A percentile compares a stretch with the other conserved stretches of the same genome.
These are phyloP conservation scores for Solanum pennellii DNA, from an alignment of 257 asterid species.

Conservation along the genomic window DNA sequence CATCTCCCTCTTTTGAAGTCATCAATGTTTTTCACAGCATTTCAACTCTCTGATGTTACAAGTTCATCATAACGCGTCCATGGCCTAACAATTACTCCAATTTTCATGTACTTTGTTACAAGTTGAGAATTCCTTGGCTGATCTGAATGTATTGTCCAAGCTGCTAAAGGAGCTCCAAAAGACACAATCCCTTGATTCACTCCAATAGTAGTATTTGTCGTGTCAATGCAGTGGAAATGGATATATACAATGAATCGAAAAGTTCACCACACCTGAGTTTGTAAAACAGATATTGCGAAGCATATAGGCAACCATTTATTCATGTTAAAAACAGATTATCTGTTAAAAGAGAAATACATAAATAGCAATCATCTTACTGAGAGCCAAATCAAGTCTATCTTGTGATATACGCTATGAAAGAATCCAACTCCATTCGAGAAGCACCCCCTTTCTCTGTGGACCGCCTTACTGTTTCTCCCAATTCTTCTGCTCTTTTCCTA, in stretches of 20 bases:
- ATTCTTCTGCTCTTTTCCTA: slow-evolving; percentile 24
- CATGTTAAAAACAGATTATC: background rate
- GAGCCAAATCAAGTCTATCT: background rate
- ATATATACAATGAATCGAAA: too few relatives aligned
- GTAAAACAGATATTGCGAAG: background rate
- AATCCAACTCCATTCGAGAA: slow-evolving; percentile 11
- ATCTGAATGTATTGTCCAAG: background rate
- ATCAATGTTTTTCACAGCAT: background rate
- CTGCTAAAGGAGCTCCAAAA: background rate
- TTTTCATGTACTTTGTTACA: background rate
- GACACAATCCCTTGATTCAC: too few relatives aligned
- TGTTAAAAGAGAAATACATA: background rate
- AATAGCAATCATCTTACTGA: background rate
- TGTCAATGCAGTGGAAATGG: too few relatives aligned
- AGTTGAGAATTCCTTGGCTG: background rate
- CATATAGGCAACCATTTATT: background rate
- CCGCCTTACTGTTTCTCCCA: slow-evolving; percentile 11
- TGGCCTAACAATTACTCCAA: background rate
- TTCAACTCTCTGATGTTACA: background rate
- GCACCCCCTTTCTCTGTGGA: slow-evolving; percentile 21
- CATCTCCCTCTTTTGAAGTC: background rate
- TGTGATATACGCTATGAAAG: slow-evolving; percentile 28
- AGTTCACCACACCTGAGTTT: too few relatives aligned
- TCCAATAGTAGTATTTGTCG: too few relatives aligned
- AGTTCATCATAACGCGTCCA: background rate